A percentile compares a stretch with the other conserved stretches of the same genome.
Conservation (phyloP, 23 red algal genomes). For the Gracilaria gracilis region DNA sequence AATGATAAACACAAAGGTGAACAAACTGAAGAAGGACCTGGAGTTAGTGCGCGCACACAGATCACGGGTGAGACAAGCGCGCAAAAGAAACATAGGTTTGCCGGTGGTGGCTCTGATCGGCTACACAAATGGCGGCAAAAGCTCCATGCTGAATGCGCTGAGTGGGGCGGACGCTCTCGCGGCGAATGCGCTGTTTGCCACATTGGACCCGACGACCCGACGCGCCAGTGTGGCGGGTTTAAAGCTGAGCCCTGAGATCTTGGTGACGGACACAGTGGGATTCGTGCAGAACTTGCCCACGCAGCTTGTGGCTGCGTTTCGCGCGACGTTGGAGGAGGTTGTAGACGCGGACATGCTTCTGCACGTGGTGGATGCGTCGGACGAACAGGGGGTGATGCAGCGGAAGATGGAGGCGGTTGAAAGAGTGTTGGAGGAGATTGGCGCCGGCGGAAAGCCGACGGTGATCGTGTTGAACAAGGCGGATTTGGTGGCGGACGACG, state of each 20-base stretch:
- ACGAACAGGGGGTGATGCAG: conserved; percentile 39
- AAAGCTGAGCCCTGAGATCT: conserved; percentile 76
- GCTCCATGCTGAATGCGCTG: conserved; percentile 79
- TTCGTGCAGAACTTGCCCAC: conserved; percentile 99
- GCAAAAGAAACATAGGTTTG: conserved; percentile 65
- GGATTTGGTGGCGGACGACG: conserved; percentile 70
- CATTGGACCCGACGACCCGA: conserved; percentile 94
- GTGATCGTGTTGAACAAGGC: conserved; percentile 90
- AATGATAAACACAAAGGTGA: conserved; percentile 68
- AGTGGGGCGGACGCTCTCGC: conserved; percentile 73
- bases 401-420: conserved; percentile 80
- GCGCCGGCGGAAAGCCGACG: conserved; percentile 78
- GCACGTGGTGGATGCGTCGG: conserved; percentile 90
- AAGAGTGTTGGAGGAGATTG: conserved; percentile 77
- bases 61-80: conserved; percentile 46
- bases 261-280: conserved; percentile 93
- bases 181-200: conserved; percentile 92
- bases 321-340: conserved; percentile 95
- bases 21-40: conserved; percentile 75
- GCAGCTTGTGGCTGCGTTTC: conserved; percentile 93
- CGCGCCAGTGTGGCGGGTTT: conserved; percentile 77
- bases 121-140: conserved; percentile 90
- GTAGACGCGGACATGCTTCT: conserved; percentile 91
- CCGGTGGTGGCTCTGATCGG: conserved; percentile 87
- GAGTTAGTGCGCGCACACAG: conserved; percentile 81